Percentiles rank a stretch among this genome's conserved stretches.
phyloP scores from a whole-genome alignment of 176 grass and related monocot genomes.

The Rhynchospora breviuscula region DNA sequence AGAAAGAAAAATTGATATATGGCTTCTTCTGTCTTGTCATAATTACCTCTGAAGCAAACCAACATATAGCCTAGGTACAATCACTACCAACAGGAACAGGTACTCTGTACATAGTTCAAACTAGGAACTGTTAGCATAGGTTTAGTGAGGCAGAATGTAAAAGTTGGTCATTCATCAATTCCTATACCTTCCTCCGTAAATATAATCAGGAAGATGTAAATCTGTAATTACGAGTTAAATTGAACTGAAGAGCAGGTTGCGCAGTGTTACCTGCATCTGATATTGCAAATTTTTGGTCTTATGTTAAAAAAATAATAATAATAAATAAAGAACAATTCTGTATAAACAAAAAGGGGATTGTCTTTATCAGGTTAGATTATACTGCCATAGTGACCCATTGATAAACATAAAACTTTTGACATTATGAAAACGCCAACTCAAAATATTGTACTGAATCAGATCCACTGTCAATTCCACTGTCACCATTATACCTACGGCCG shows the following conservation, averaged over 20 bases:
- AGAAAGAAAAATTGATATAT: too few relatives aligned
- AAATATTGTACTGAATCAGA: not conserved
- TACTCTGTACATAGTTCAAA: not conserved
- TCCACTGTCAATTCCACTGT: not conserved
- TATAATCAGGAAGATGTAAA: not conserved
- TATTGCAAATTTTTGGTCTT: not conserved
- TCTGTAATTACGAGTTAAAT: not conserved
- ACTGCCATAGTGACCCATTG: not conserved
- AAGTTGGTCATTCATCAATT: not conserved
- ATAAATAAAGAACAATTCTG: too few relatives aligned
- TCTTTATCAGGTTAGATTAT: not conserved
- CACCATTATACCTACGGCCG: not conserved
- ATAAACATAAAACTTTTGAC: not conserved
- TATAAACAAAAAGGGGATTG: not conserved
- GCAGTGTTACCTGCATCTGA: not conserved
- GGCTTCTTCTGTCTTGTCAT: not conserved
- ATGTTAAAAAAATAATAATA: too few relatives aligned
- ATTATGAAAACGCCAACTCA: not conserved
- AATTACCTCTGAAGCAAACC: not conserved
- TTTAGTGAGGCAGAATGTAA: not conserved
- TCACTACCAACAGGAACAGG: not conserved
- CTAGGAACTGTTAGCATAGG: not conserved
- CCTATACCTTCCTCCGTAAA: not conserved
- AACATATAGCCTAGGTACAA: not conserved
- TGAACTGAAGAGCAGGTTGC: not conserved